phyloP scores from a whole-genome alignment of 495 filamentous ascomycete species.

The Amniculicola lignicola region DNA sequence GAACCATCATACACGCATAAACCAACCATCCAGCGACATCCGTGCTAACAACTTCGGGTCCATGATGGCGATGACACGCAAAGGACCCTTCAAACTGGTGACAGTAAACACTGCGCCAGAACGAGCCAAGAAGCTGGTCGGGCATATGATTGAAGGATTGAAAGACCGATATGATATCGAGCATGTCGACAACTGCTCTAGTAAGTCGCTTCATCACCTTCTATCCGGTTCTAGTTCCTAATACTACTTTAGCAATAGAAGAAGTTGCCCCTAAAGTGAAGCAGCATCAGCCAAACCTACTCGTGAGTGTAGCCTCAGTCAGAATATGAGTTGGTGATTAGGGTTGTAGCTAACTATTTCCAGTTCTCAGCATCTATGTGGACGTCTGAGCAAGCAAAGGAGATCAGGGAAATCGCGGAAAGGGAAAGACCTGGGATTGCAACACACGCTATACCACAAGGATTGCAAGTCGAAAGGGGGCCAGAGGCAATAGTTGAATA shows the following conservation, averaged over 20 bases:
- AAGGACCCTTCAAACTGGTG: slow-evolving; percentile 58
- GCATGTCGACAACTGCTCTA: slow-evolving; percentile 57
- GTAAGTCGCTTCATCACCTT: slow-evolving; percentile 48
- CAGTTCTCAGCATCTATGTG: slow-evolving; percentile 70
- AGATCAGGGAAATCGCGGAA: slow-evolving; percentile 56
- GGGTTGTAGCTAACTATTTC: slow-evolving; percentile 4
- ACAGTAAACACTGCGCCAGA: slow-evolving; percentile 69
- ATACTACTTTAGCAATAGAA: slow-evolving; percentile 44
- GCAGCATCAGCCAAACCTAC: slow-evolving; percentile 51
- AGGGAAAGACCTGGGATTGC: slow-evolving; percentile 52
- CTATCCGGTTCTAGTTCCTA: too few species aligned
- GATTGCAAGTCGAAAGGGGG: slow-evolving; percentile 61
- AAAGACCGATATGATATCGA: slow-evolving; percentile 60
- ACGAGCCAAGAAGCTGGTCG: slow-evolving; percentile 60
- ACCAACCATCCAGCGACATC: too few species aligned
- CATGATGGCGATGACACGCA: slow-evolving; percentile 7
- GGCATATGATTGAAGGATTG: slow-evolving; percentile 55
- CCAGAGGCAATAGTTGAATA: slow-evolving; percentile 66
- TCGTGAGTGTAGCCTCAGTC: slow-evolving; percentile 41
- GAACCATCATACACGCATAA: too few species aligned
- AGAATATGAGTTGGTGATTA: not conserved
- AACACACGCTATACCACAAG: slow-evolving; percentile 60
- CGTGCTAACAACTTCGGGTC: not conserved
- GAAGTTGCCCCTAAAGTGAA: slow-evolving; percentile 51
- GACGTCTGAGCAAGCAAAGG: slow-evolving; percentile 54